These are phyloP conservation scores for Phellinidium pouzarii DNA, from an alignment of 1,284 basidiomycete species.

Conservation along the genomic window DNA sequence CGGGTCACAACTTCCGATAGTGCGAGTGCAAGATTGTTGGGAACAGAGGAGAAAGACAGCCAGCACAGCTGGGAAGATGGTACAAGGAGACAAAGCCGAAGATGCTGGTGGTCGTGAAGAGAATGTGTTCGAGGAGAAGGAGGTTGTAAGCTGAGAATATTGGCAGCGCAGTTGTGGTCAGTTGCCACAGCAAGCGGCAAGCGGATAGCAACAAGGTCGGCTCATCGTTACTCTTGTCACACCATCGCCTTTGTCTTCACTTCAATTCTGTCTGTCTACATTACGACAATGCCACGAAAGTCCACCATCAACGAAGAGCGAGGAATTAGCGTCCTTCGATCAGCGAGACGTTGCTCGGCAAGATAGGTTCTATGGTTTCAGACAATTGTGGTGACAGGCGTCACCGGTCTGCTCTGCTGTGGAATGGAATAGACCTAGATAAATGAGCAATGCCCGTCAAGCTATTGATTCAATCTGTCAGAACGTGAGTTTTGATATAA, in stretches of 20 bases:
- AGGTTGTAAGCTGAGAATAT: neutral
- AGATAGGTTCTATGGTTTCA: constrained; percentile 14
- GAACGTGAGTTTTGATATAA: constrained; percentile 34
- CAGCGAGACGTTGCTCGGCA: constrained; percentile 6
- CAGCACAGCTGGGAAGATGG: constrained; percentile 16
- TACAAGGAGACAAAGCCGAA: neutral
- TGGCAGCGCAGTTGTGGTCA: neutral
- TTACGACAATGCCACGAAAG: too few relatives aligned
- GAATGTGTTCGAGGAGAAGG: neutral
- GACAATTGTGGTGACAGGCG: constrained; percentile 39
- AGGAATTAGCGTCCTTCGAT: too few relatives aligned
- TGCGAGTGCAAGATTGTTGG: neutral
- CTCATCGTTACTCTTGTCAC: neutral
- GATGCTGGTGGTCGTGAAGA: constrained; percentile 7
- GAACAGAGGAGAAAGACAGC: neutral
- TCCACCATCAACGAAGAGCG: too few relatives aligned
- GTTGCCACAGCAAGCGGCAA: neutral
- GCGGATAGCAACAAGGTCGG: neutral
- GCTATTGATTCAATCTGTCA: constrained; percentile 31
- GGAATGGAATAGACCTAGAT: constrained; percentile 38
- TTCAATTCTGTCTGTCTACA: neutral
- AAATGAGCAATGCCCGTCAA: constrained; percentile 32
- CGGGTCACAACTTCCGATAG: neutral
- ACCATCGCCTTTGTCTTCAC: neutral
- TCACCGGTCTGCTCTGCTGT: constrained; percentile 35